Base-by-base conservation (phyloP, 495 filamentous ascomycete species). In the Penicillium simplicissimum region DNA sequence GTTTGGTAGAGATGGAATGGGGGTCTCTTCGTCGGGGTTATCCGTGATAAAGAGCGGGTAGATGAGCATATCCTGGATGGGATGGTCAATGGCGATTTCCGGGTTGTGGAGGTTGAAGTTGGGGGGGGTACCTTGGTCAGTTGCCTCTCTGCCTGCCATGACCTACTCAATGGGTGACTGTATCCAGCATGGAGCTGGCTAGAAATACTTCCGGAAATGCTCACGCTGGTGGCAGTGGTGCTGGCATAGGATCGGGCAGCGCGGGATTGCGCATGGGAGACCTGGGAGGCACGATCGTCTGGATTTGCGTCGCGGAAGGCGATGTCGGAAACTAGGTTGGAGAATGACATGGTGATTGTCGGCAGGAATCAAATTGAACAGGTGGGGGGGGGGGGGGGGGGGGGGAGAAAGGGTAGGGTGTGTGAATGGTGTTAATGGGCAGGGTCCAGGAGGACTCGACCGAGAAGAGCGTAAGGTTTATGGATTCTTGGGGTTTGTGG, bases 1-100 rank as follows among this genome's bases (percentile, higher is more conserved):
- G 67, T 89, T 88, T 11, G 95, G 95, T 3, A 98, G 84, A 40
- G 92, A 96, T 42, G 93, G 87, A 51, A 98, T 94, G 10, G 90
- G 84, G 4, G 87, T 90, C 76, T 96, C 92, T 78, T 98, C 94
- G 67, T 98, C 90, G 15, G 91, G 88, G 57, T 90, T 85, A 75
- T 98, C 95, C 59, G 95, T 95, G 64, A 98, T 89, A 79, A 98
- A 98, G 45, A 98, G 84, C 3, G 95, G 95, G 74, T 96, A 97
- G 55, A 98, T 96, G 65, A 98, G 85, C 94, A 98, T 98, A 35
- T 93, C 93, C 94, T 65, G 57, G 48, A 31, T 8, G 21, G 17
- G 17, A 57, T 15, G 8, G 40, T 43, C 11, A 48, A 40, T 17
- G 17, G 21, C 17, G 2, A 25, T 15, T 33, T 31, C 40, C 6